Evolutionary conservation across 768 basidiomycete species (phyloP), one percentile per base, ranked within the genome.

Genomic region (Flagelloscypha sp.): DNA sequence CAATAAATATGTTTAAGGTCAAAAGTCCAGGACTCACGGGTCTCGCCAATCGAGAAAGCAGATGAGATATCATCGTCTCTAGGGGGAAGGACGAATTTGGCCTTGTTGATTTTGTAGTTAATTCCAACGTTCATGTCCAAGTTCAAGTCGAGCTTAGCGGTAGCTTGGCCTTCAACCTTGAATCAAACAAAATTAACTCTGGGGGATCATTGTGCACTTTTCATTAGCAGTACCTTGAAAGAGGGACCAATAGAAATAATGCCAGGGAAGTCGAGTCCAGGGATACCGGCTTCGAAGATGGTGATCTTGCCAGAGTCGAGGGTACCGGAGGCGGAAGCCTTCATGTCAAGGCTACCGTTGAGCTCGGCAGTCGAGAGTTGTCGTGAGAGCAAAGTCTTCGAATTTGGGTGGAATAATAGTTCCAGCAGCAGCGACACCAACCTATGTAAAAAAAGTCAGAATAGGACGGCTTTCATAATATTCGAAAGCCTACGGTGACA

Each of bases 231-330:
- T n/a, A 75, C 53, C 25, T 60, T 44, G 54, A 74, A 68, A 1
- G 63, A 55, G 3, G 72, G 72, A 0, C 72, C 73, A 18, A 75
- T 44, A 9, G 58, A 59, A 22, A 75, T 44, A 31, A 75, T 58
- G 3, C 64, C 69, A 27, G 70, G 68, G 49, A 74, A 62, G 44
- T 67, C 62, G 12, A 74, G 55, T 6, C 68, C 71, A 2, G 68
- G 68, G 36, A 75, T 55, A 1, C 65, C 65, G 21, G 63, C 42
- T 32, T 61, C 48, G 25, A 68, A 56, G 9, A 75, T 45, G 11
- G 49, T 46, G 34, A 68, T 52, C 27, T 58, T 60, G 4, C 66
- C 70, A 0, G 68, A 61, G 41, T 68, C 64, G 12, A 72, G 40
- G 1, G 53, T 50, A 1, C 66, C 63, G 57, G 64, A 30, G 10